phyloP scores from a whole-genome alignment of 2,329 filamentous ascomycete genomes.

The Penicillium verrucosum region DNA sequence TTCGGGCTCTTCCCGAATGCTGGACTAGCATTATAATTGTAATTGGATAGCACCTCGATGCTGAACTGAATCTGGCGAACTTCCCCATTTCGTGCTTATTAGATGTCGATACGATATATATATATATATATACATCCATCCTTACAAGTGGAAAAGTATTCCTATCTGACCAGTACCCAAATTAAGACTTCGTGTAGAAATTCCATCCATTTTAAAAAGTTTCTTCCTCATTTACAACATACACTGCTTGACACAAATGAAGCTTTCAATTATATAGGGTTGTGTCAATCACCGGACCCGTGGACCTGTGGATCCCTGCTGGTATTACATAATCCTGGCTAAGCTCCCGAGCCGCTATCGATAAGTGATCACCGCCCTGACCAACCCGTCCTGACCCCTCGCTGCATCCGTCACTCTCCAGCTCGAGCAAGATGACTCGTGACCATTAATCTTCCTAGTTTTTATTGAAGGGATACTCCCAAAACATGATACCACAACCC shows the following conservation, averaged over 20 bases:
- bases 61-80: background rate
- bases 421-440: constrained; percentile 1
- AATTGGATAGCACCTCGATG: background rate
- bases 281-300: background rate
- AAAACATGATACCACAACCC: constrained; percentile 6
- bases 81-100: background rate
- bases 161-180: background rate
- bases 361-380: constrained; percentile 19
- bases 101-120: no score
- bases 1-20: background rate
- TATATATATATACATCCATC: background rate
- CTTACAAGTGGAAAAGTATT: background rate
- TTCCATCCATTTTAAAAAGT: background rate
- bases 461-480: background rate
- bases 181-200: background rate
- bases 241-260: background rate
- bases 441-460: constrained; percentile 1
- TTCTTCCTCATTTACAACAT: background rate
- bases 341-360: constrained; percentile 12
- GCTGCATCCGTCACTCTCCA: constrained; percentile 20
- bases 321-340: background rate
- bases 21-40: background rate
- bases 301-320: background rate
- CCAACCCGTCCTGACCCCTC: constrained; percentile 20
- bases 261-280: background rate